Percentiles rank a stretch among this genome's conserved stretches.
Evolutionary conservation across 768 basidiomycete species (phyloP).

Genomic region (Tricholoma flavovirens): DNA sequence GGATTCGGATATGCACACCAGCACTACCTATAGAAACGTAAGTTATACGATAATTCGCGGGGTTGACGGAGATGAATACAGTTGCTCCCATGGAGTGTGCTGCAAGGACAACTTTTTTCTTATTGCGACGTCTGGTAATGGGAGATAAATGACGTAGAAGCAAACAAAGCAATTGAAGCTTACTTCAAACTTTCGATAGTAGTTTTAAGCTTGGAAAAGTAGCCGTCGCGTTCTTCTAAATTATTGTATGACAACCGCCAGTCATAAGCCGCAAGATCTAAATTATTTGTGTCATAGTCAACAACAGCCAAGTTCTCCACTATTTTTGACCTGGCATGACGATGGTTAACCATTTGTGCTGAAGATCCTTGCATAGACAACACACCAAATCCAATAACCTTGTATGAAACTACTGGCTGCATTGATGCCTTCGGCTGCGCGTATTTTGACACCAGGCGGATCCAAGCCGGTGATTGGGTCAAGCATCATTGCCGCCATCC

Average conservation of each 20-base stretch:
- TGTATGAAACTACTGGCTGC: slow-evolving; percentile 82
- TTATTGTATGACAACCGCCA: slow-evolving; percentile 89
- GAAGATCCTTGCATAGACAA: not conserved
- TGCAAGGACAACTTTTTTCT: slow-evolving; percentile 75
- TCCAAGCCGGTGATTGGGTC: slow-evolving; percentile 92
- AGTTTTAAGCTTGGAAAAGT: slow-evolving; percentile 77
- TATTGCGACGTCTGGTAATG: slow-evolving; percentile 51
- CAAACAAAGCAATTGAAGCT: slow-evolving; percentile 14
- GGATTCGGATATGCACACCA: slow-evolving; percentile 33
- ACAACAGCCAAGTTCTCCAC: slow-evolving; percentile 92
- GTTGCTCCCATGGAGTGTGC: slow-evolving; percentile 86
- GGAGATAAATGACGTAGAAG: not conserved
- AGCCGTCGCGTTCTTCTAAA: slow-evolving; percentile 86
- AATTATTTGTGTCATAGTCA: slow-evolving; percentile 88
- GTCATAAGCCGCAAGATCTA: slow-evolving; percentile 82
- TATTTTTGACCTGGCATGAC: slow-evolving; percentile 67
- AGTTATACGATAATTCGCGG: not conserved
- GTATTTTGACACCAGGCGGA: slow-evolving; percentile 75
- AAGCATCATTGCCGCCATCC: slow-evolving; percentile 87
- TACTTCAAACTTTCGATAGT: slow-evolving; percentile 79
- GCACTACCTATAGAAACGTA: slow-evolving; percentile 31
- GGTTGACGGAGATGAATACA: slow-evolving; percentile 33
- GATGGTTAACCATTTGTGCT: not conserved
- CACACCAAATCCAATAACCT: slow-evolving; percentile 92
- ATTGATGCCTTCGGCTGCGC: slow-evolving; percentile 89